Evolutionary conservation across 2,329 filamentous ascomycete genomes (phyloP), one percentile per base, ranked within the genome.

Genomic region (Phyllosticta ampelicida): DNA sequence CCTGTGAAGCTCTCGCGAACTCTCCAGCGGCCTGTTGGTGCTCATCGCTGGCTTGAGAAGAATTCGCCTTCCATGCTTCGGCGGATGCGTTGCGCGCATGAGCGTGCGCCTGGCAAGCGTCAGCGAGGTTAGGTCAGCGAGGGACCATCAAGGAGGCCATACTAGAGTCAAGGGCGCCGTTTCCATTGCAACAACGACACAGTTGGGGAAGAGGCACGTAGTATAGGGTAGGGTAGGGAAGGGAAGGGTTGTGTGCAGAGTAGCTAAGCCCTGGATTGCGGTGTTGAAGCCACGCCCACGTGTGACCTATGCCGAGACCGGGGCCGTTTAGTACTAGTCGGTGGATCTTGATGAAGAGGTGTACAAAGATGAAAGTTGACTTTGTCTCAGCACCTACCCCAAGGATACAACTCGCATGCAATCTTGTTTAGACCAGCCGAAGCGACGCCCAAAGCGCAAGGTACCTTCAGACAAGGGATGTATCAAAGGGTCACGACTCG

Each of bases 11-110:
- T 61, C 86, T 86, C 61, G 89, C 86, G 71, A 96, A 97, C 70
- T 96, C 89, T 62, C 85, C 86, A 1, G 94, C 92, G 44, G 94
- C 94, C 59, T 88, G 79, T 56, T 91, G 85, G 73, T 97, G 92
- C 71, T 96, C 89, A 67, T 87, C 87, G 67, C 90, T 87, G 62
- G 92, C 92, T 53, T 89, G 85, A 6, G 86, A 86, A 58, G 89
- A 89, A 69, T 94, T 85, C 58, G 79, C 77, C 63, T 81, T 80
- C 62, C 80, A 78, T 30, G 81, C 84, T 58, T 91, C 89, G 21
- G 85, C 79, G 21, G 89, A 85, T 50, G 92, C 91, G 67, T 89
- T 91, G 66, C 86, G 85, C 54, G 90, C 91, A 74, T 60, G 90
- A 65, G 92, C 86, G 73, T 96, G 89, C 62, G 91, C 92, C 83